phyloP scores from a whole-genome alignment of 176 grass and related monocot species.

The Areca catechu region DNA sequence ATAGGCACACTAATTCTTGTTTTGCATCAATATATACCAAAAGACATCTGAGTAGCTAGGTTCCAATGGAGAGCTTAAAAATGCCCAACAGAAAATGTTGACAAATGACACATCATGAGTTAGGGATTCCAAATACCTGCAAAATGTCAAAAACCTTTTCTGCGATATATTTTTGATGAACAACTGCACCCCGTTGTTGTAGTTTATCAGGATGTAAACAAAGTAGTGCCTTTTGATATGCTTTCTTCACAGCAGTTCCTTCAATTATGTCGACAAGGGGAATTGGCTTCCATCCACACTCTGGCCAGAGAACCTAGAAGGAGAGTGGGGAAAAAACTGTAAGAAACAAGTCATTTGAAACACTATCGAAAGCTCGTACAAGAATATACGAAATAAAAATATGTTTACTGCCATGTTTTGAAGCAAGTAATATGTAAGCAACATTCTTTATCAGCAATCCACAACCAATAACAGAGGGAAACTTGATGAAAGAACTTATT shows the following conservation, averaged over 20 bases:
- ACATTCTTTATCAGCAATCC: too few relatives aligned
- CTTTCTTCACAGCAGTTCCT: conserved; percentile 70
- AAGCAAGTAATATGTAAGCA: too few relatives aligned
- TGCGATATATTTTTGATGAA: conserved; percentile 78
- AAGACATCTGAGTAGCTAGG: not conserved
- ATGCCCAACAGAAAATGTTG: not conserved
- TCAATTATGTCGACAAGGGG: conserved; percentile 92
- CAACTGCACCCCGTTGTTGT: conserved; percentile 57
- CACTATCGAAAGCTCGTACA: too few relatives aligned
- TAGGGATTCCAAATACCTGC: conserved; percentile 50
- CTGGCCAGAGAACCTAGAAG: conserved; percentile 70
- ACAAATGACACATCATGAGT: not conserved
- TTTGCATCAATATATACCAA: too few relatives aligned
- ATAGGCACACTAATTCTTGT: too few relatives aligned
- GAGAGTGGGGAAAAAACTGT: too few relatives aligned
- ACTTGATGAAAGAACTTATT: too few relatives aligned
- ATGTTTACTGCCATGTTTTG: too few relatives aligned
- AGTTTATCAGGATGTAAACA: conserved; percentile 96
- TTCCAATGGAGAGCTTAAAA: not conserved
- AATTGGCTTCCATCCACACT: conserved; percentile 80
- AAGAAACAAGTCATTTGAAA: too few relatives aligned
- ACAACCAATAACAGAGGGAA: too few relatives aligned
- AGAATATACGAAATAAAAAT: too few relatives aligned
- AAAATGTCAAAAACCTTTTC: conserved; percentile 93
- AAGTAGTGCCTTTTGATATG: conserved; percentile 81